A percentile compares a stretch with the other conserved stretches of the same genome.
These are phyloP conservation scores for Backusella macrospora DNA, from an alignment of 192 early-diverging fungal genomes.

Conservation along the genomic window DNA sequence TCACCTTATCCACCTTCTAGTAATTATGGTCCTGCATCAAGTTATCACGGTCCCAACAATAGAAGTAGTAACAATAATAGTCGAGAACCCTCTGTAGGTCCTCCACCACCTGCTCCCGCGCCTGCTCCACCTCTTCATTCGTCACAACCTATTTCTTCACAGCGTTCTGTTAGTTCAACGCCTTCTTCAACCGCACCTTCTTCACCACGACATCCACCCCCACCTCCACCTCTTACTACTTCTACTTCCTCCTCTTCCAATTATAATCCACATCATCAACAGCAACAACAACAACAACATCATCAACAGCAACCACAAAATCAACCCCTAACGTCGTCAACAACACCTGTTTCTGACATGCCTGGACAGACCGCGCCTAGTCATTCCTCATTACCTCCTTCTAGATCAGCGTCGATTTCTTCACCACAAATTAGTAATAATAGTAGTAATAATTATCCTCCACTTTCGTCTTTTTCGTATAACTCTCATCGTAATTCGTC, in stretches of 20 bases:
- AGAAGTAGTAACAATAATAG: neutral
- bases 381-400: neutral
- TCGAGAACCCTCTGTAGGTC: neutral
- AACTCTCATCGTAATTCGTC: slow-evolving; percentile 1
- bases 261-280: neutral
- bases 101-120: neutral
- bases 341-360: neutral
- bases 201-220: slow-evolving; percentile 13
- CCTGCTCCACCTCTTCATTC: neutral
- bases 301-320: neutral
- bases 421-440: neutral
- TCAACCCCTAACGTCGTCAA: neutral
- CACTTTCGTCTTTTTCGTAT: neutral
- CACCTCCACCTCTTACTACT: neutral
- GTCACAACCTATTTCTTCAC: neutral
- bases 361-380: neutral
- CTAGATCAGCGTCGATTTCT: neutral
- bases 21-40: neutral
- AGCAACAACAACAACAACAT: neutral
- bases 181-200: slow-evolving; percentile 11
- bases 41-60: neutral
- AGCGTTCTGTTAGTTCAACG: neutral
- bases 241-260: neutral
- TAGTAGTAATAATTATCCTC: neutral
- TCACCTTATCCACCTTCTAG: neutral